These are phyloP conservation scores for Phyllosticta ampelicida DNA, from an alignment of 2,329 filamentous ascomycete genomes.

Conservation along the genomic window DNA sequence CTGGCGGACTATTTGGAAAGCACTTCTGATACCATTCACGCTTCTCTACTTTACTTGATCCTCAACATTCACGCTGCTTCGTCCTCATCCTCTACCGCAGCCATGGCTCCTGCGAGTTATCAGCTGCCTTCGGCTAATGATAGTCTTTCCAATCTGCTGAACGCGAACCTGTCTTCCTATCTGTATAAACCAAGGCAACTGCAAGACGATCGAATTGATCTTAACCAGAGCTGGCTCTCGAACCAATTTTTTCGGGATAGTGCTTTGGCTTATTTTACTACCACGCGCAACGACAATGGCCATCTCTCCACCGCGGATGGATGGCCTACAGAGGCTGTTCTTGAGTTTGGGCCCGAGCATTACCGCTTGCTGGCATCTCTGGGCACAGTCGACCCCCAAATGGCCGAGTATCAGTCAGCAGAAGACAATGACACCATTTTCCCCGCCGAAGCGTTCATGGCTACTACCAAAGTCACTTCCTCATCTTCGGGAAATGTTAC, in stretches of 20 bases:
- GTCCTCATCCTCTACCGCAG: constrained; percentile 27
- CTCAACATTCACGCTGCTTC: constrained; percentile 50
- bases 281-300: constrained; percentile 18
- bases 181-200: constrained; percentile 46
- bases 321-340: constrained; percentile 52
- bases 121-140: constrained; percentile 36
- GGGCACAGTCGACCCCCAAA: constrained; percentile 47
- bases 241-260: constrained; percentile 8
- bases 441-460: constrained; percentile 33
- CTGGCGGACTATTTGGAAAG: constrained; percentile 42
- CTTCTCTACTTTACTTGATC: constrained; percentile 42
- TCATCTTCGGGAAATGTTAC: constrained; percentile 32
- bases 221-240: constrained; percentile 50
- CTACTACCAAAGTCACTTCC: constrained; percentile 23
- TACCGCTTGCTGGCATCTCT: constrained; percentile 46
- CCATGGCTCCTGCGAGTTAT: constrained; percentile 29
- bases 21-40: constrained; percentile 45
- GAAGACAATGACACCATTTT: constrained; percentile 45
- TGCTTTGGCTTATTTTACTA: constrained; percentile 12
- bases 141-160: constrained; percentile 38
- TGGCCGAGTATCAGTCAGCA: constrained; percentile 44
- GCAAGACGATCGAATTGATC: constrained; percentile 40
- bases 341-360: constrained; percentile 41
- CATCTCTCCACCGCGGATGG: constrained; percentile 43
- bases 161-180: constrained; percentile 37